phyloP scores from a whole-genome alignment of 2,329 filamentous ascomycete genomes.

The Fusarium camptoceras region DNA sequence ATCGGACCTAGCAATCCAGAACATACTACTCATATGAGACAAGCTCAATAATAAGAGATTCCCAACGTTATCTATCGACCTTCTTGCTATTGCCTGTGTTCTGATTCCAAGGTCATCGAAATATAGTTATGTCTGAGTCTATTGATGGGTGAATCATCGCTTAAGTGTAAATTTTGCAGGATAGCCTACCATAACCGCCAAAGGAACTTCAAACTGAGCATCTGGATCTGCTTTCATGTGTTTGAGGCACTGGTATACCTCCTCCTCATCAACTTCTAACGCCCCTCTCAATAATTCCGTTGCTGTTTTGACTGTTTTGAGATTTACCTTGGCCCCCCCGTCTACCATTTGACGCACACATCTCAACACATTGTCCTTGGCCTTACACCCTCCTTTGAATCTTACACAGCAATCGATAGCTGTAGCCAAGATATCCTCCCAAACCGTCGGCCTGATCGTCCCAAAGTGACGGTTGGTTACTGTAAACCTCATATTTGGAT shows the following conservation, averaged over 20 bases:
- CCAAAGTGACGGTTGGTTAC: rapidly evolving
- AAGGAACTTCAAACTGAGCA: not conserved
- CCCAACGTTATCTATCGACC: too few relatives aligned
- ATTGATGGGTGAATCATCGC: too few relatives aligned
- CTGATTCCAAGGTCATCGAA: too few relatives aligned
- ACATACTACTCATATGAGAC: too few relatives aligned
- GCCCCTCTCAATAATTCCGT: rapidly evolving
- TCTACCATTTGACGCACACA: constrained; percentile 8
- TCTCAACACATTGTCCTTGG: not conserved
- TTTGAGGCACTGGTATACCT: not conserved
- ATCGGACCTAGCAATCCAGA: too few relatives aligned
- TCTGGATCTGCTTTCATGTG: not conserved
- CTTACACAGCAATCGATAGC: rapidly evolving
- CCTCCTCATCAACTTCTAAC: not conserved
- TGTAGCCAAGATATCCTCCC: not conserved
- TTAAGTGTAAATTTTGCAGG: too few relatives aligned
- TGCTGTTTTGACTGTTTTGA: not conserved
- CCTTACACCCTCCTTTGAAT: rapidly evolving
- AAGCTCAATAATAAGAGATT: too few relatives aligned
- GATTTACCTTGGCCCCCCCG: not conserved
- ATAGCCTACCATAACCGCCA: not conserved
- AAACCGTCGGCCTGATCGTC: not conserved
- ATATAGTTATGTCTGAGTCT: too few relatives aligned
- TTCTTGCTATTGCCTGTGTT: too few relatives aligned
- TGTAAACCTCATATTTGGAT: not conserved